A percentile compares a stretch with the other conserved stretches of the same genome.
Evolutionary conservation across 177 flowering plant species (phyloP).

Genomic region (Telopea speciosissima): DNA sequence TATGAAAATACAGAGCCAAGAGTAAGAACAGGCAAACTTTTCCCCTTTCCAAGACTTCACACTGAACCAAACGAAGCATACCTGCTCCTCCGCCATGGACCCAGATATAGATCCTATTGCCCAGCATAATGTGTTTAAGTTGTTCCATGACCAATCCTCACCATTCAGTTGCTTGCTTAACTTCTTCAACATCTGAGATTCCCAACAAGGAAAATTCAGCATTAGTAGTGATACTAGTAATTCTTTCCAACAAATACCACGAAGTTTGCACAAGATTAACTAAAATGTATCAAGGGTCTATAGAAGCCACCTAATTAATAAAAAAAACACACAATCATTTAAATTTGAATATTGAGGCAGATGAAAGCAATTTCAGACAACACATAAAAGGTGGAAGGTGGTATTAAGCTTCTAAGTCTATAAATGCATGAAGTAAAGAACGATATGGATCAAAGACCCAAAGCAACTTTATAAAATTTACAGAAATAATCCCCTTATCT

Average conservation of each 20-base stretch:
- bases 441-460: too few relatives aligned
- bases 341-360: neutral
- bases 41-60: neutral
- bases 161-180: conserved; percentile 83
- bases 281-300: neutral
- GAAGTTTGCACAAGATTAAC: neutral
- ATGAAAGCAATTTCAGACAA: neutral
- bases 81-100: conserved; percentile 99
- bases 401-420: too few relatives aligned
- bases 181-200: conserved; percentile 78
- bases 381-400: neutral
- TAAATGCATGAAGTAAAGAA: too few relatives aligned
- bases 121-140: conserved; percentile 95
- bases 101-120: conserved; percentile 99
- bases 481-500: too few relatives aligned
- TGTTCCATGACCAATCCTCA: conserved; percentile 99
- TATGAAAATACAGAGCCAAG: conserved; percentile 16
- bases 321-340: neutral
- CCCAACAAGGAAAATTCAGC: neutral
- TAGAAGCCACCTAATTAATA: neutral
- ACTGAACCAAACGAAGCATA: conserved; percentile 13
- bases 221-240: neutral
- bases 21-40: conserved; percentile 1
- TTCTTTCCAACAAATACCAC: neutral
- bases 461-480: too few relatives aligned